Percentiles rank a stretch among this genome's conserved stretches.
Conservation (phyloP, 179 eudicot genomes). For the Spergularia azorica region DNA sequence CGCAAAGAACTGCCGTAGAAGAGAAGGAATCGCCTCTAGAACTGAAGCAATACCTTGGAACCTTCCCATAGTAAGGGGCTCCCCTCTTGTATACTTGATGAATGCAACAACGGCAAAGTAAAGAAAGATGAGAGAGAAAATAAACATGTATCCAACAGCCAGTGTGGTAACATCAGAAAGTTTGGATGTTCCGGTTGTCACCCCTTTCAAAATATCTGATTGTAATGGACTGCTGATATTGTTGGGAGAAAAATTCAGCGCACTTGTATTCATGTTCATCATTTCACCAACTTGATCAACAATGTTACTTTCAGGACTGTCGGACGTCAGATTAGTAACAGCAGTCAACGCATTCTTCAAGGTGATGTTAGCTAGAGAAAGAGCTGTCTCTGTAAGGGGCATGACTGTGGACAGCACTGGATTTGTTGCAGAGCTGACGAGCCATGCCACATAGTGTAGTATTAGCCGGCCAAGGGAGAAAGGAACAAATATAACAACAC, state of each 20-base stretch:
- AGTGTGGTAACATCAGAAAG: conserved; percentile 94
- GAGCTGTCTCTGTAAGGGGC: conserved; percentile 80
- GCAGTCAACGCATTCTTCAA: conserved; percentile 75
- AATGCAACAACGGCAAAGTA: conserved; percentile 79
- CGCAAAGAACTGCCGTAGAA: conserved; percentile 81
- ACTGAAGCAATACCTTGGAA: conserved; percentile 83
- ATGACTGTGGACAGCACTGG: conserved; percentile 70
- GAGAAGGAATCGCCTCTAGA: conserved; percentile 87
- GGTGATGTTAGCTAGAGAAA: conserved; percentile 80
- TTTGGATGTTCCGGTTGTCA: conserved; percentile 64
- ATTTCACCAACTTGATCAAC: conserved; percentile 64
- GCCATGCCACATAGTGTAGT: conserved; percentile 75
- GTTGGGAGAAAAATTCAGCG: conserved; percentile 48
- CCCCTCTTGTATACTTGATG: conserved; percentile 79
- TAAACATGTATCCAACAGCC: conserved; percentile 89
- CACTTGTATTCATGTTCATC: conserved; percentile 61
- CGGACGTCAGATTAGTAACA: conserved; percentile 70
- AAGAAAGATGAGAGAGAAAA: conserved; percentile 71
- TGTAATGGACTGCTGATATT: conserved; percentile 52
- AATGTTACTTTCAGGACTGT: conserved; percentile 39
- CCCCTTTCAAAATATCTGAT: conserved; percentile 61
- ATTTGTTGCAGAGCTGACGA: conserved; percentile 60
- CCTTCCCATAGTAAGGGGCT: conserved; percentile 88
- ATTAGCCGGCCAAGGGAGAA: conserved; percentile 83
- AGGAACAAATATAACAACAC: conserved; percentile 87